phyloP scores from a whole-genome alignment of 2,329 filamentous ascomycete genomes.

The Fusarium siculi region DNA sequence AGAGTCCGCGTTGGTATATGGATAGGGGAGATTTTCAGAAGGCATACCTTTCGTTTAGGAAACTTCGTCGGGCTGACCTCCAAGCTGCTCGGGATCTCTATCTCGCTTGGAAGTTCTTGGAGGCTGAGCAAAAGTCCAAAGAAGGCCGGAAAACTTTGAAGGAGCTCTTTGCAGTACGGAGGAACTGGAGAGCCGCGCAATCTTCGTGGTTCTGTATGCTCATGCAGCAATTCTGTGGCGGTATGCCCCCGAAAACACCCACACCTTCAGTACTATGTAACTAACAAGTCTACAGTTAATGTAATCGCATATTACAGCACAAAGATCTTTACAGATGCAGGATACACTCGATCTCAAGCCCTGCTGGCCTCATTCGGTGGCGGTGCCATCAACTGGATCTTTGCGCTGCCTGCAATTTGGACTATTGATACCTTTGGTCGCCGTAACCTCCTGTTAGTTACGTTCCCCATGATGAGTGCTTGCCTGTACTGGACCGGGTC shows the following conservation, averaged over 20 bases:
- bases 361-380: conserved; percentile 65
- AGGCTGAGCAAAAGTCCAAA: conserved; percentile 43
- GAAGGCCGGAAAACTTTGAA: conserved; percentile 40
- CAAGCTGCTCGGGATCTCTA: conserved; percentile 63
- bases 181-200: conserved; percentile 48
- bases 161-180: conserved; percentile 45
- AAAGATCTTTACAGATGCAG: conserved; percentile 60
- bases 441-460: not conserved
- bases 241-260: conserved; percentile 44
- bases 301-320: conserved; percentile 61
- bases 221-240: conserved; percentile 50
- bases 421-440: conserved; percentile 58
- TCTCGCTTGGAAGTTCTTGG: conserved; percentile 55
- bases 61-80: conserved; percentile 58
- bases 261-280: conserved; percentile 50
- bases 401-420: conserved; percentile 64
- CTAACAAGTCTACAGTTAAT: conserved; percentile 41
- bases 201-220: conserved; percentile 50
- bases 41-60: conserved; percentile 58
- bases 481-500: conserved; percentile 45
- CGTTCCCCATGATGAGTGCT: not conserved
- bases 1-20: not conserved
- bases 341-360: conserved; percentile 50
- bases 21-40: conserved; percentile 47
- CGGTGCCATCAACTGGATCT: conserved; percentile 63